Percentiles rank a stretch among this genome's conserved stretches.
Conservation (phyloP, 257 asterid genomes). For the Echites panduratus region DNA sequence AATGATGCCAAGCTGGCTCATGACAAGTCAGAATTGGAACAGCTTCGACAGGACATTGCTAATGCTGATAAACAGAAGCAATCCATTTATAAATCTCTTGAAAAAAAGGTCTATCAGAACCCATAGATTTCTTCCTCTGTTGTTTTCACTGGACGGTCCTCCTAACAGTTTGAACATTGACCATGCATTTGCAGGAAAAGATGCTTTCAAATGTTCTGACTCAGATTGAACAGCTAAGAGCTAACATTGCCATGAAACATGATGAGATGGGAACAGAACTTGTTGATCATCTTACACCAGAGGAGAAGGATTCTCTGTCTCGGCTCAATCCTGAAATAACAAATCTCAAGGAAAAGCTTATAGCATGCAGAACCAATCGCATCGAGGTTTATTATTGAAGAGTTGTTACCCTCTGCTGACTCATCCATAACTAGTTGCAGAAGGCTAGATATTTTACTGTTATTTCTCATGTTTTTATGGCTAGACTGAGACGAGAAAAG, state of each 20-base stretch:
- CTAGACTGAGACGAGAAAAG: slow-evolving; percentile 86
- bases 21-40: slow-evolving; percentile 79
- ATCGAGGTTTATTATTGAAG: slow-evolving; percentile 63
- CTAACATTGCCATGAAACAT: slow-evolving; percentile 72
- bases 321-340: slow-evolving; percentile 93
- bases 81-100: slow-evolving; percentile 72
- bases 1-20: slow-evolving; percentile 94
- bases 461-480: slow-evolving; percentile 17
- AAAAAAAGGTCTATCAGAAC: slow-evolving; percentile 61
- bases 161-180: slow-evolving; percentile 8
- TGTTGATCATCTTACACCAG: slow-evolving; percentile 92
- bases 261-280: slow-evolving; percentile 96
- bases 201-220: slow-evolving; percentile 60
- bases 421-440: not conserved
- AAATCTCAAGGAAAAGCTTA: slow-evolving; percentile 61
- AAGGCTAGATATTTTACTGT: slow-evolving; percentile 5
- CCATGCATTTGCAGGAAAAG: slow-evolving; percentile 61
- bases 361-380: slow-evolving; percentile 66
- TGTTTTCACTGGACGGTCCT: slow-evolving; percentile 10
- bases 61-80: slow-evolving; percentile 77
- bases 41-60: slow-evolving; percentile 70
- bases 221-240: slow-evolving; percentile 81
- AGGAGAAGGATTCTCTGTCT: slow-evolving; percentile 76
- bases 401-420: not conserved
- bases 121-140: slow-evolving; percentile 7